These are phyloP conservation scores for Exophiala lecanii-corni DNA, from an alignment of 2,329 filamentous ascomycete genomes.

Conservation along the genomic window DNA sequence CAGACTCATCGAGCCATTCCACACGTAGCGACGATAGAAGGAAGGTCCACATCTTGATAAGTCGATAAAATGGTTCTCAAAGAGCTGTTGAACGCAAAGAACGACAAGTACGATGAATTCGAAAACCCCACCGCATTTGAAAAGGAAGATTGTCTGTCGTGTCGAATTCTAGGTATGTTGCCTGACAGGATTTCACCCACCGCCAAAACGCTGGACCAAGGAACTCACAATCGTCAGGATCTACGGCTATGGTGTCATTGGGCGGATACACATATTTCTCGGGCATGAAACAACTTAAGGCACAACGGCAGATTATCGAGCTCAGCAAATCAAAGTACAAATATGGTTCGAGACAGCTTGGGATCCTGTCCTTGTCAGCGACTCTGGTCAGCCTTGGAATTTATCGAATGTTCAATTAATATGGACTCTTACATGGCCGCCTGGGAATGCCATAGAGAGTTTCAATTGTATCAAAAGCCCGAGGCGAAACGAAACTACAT, in stretches of 20 bases:
- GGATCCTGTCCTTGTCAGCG: slow-evolving; percentile 64
- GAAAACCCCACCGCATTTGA: slow-evolving; percentile 13
- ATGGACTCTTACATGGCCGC: too few relatives aligned
- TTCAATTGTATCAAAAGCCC: too few relatives aligned
- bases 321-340: slow-evolving; percentile 67
- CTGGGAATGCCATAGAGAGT: too few relatives aligned
- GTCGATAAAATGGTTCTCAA: slow-evolving; percentile 13
- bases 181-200: background rate
- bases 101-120: slow-evolving; percentile 11
- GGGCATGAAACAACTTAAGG: slow-evolving; percentile 66
- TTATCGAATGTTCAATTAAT: slow-evolving; percentile 61
- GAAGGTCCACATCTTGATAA: too few relatives aligned
- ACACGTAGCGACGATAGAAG: too few relatives aligned
- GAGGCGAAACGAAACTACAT: too few relatives aligned
- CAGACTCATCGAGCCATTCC: too few relatives aligned
- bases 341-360: slow-evolving; percentile 64
- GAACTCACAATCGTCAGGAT: slow-evolving; percentile 47
- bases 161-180: slow-evolving; percentile 63
- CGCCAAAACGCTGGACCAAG: background rate
- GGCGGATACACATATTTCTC: slow-evolving; percentile 74
- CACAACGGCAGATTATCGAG: slow-evolving; percentile 58
- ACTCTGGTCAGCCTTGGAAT: slow-evolving; percentile 66
- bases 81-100: slow-evolving; percentile 6
- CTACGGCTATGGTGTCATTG: slow-evolving; percentile 69
- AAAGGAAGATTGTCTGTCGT: slow-evolving; percentile 63